Evolutionary conservation across 1,139 yeast genomes (phyloP), one percentile per base, ranked within the genome.

Genomic region (Blastobotrys petasosporus): DNA sequence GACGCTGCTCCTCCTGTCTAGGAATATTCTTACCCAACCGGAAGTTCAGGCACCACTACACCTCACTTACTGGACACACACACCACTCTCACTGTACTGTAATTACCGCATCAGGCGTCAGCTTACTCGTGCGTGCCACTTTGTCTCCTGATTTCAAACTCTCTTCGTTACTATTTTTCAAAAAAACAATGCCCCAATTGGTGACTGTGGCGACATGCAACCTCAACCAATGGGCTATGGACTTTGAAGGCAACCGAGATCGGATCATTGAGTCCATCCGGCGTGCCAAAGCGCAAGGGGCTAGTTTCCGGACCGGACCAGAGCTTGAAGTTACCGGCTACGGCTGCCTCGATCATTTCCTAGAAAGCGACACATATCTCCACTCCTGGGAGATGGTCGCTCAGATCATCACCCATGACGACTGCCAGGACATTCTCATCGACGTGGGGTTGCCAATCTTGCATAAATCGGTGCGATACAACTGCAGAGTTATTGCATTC

Each of bases 211-310:
- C 82, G 1, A 77, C 82, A 2, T 77, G 82, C 63, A 76, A 65
- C 60, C 75, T 94, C 55, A 94, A 94, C 67, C 99, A 94, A 76
- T 94, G 99, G 99, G 96, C 98, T 0, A 73, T 94, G 51, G 99
- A 94, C 66, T 94, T 87, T 66, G 97, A 92, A 64, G 99, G 98
- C 4, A 94, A 94, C 65, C 76, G 95, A 47, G 95, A 88, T 60
- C 73, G 99, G 47, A 92, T 94, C 55, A 61, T 92, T 32, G 82
- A 83, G 59, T 83, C 95, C 51, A 90, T 94, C 59, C 64, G 64
- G 32, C 73, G 77, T 45, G 96, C 98, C 46, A 90, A 90, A 60
- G 64, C 67, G 17, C 74, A 71, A 51, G 87, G 88, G 8, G 94
- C 99, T 0, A 72, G 74, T 32, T 74, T 94, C 46, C 76, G 99